These are phyloP conservation scores for Trichoderma reesei DNA, from an alignment of 495 filamentous ascomycete genomes.

Conservation along the genomic window DNA sequence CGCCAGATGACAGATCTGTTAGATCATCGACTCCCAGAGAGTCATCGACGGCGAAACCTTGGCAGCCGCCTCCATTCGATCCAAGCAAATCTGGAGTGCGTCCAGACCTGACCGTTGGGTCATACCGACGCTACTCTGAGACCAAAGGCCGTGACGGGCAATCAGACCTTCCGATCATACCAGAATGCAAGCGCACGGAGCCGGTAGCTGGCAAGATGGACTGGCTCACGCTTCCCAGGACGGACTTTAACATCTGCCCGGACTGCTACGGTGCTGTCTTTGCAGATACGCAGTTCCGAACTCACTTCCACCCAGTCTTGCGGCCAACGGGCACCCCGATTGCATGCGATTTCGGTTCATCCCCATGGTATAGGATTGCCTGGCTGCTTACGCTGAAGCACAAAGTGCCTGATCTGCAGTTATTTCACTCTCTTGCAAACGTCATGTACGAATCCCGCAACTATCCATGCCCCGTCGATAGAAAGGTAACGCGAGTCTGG, in stretches of 20 bases:
- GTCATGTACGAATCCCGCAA: constrained; percentile 19
- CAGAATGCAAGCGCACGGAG: constrained; percentile 28
- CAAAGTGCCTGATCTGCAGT: constrained; percentile 25
- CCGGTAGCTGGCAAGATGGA: constrained; percentile 23
- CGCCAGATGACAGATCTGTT: not conserved
- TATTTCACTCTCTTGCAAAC: constrained; percentile 30
- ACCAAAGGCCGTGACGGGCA: constrained; percentile 20
- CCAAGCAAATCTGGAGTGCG: constrained; percentile 15
- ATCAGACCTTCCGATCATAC: constrained; percentile 21
- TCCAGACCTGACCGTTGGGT: constrained; percentile 18
- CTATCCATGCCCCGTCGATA: constrained; percentile 26
- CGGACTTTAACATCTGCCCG: constrained; percentile 37
- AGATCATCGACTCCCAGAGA: not conserved
- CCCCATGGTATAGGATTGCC: constrained; percentile 37
- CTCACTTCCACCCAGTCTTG: constrained; percentile 27
- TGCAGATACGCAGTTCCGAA: constrained; percentile 27
- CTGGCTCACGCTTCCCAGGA: constrained; percentile 32
- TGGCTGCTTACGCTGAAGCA: constrained; percentile 34
- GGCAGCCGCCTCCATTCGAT: constrained; percentile 23
- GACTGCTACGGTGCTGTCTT: constrained; percentile 33
- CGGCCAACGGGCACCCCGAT: constrained; percentile 27
- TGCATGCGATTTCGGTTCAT: constrained; percentile 35
- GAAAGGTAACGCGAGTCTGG: constrained; percentile 28
- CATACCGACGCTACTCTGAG: constrained; percentile 29
- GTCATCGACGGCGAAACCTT: constrained; percentile 12